These are phyloP conservation scores for Isoetes engelmannii DNA, from an alignment of 83 land plant species.

Conservation along the genomic window DNA sequence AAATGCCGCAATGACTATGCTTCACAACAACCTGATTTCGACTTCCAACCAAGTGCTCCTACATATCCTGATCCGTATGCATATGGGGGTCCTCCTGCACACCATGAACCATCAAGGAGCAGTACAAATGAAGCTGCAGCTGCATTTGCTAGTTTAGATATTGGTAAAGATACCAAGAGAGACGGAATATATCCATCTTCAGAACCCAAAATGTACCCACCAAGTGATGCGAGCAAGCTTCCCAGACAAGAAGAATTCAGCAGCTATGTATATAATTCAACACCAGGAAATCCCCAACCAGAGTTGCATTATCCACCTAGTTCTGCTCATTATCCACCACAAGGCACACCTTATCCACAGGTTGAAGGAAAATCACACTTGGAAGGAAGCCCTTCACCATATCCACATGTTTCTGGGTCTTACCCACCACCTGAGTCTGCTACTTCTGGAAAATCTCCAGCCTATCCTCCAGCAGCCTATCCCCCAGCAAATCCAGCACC, in stretches of 20 bases:
- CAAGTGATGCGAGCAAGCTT: background rate
- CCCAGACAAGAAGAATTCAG: background rate
- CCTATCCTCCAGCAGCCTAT: background rate
- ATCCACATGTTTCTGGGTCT: conserved; percentile 1
- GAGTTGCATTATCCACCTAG: background rate
- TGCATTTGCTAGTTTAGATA: background rate
- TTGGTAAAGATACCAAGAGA: background rate
- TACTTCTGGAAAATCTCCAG: conserved; percentile 1
- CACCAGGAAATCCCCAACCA: background rate
- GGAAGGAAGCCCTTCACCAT: background rate
- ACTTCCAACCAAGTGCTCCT: background rate
- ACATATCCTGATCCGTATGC: background rate
- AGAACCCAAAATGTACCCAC: background rate
- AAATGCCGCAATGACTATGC: background rate
- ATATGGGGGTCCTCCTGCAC: too few relatives aligned
- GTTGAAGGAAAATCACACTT: background rate
- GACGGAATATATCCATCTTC: background rate
- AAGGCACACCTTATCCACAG: background rate
- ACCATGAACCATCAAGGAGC: too few relatives aligned
- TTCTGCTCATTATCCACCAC: conserved; percentile 2
- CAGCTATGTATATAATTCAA: background rate
- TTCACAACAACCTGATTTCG: background rate
- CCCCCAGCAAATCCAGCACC: conserved; percentile 2
- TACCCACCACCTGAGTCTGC: background rate
- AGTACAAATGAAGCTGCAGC: too few relatives aligned